These are phyloP conservation scores for Psilocybe subaeruginosa DNA, from an alignment of 768 basidiomycete genomes.

Conservation along the genomic window DNA sequence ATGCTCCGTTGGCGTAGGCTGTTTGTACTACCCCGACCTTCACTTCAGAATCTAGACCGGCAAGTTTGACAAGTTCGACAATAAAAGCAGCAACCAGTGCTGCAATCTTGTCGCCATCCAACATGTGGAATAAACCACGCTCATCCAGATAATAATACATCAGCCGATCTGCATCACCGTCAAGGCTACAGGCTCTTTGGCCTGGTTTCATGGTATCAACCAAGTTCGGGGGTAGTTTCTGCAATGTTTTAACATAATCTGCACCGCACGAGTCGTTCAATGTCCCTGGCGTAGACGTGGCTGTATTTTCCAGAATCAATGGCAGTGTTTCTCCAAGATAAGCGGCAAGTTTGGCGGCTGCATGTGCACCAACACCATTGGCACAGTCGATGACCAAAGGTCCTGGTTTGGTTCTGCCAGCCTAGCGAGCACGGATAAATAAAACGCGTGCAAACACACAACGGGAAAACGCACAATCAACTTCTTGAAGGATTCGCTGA, in stretches of 20 bases:
- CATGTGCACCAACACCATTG: slow-evolving; percentile 92
- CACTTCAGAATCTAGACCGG: slow-evolving; percentile 77
- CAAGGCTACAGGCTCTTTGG: slow-evolving; percentile 89
- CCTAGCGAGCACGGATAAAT: slow-evolving; percentile 36
- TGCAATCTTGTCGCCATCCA: slow-evolving; percentile 99
- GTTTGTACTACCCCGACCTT: slow-evolving; percentile 97
- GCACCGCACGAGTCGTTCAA: slow-evolving; percentile 92
- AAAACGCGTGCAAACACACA: neutral
- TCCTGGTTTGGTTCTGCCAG: slow-evolving; percentile 55
- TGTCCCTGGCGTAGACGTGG: slow-evolving; percentile 62
- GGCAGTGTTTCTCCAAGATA: slow-evolving; percentile 64
- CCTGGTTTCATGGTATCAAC: slow-evolving; percentile 62
- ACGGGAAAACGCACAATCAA: slow-evolving; percentile 67
- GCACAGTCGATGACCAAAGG: slow-evolving; percentile 92
- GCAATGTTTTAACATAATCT: slow-evolving; percentile 94
- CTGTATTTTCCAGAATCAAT: slow-evolving; percentile 71
- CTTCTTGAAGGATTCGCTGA: slow-evolving; percentile 81
- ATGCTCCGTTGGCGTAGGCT: slow-evolving; percentile 97
- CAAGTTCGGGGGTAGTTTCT: slow-evolving; percentile 83
- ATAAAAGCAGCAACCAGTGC: slow-evolving; percentile 92
- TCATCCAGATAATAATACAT: slow-evolving; percentile 94
- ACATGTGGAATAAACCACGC: slow-evolving; percentile 78
- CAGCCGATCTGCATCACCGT: slow-evolving; percentile 96
- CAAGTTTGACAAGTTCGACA: slow-evolving; percentile 82
- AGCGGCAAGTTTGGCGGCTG: slow-evolving; percentile 62